A percentile compares a stretch with the other conserved stretches of the same genome.
phyloP scores from a whole-genome alignment of 768 basidiomycete species.

The Pholiota microspora region DNA sequence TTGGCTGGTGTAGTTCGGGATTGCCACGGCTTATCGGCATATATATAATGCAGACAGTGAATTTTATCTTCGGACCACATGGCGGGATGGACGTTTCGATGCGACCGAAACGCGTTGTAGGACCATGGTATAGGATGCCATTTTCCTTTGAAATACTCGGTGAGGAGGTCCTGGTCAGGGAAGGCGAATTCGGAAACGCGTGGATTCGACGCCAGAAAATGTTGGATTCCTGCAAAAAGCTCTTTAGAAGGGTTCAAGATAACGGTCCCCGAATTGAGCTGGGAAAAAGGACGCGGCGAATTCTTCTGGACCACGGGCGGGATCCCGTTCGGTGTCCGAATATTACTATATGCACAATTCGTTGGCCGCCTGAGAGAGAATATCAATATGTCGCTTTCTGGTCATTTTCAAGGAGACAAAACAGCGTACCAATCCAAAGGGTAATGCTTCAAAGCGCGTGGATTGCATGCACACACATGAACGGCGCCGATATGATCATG shows the following conservation, averaged over 20 bases:
- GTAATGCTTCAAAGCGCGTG: slow-evolving; percentile 79
- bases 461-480: slow-evolving; percentile 96
- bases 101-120: slow-evolving; percentile 90
- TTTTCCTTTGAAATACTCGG: slow-evolving; percentile 72
- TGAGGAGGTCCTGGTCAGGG: slow-evolving; percentile 91
- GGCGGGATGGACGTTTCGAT: slow-evolving; percentile 64
- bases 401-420: neutral
- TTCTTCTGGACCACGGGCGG: slow-evolving; percentile 31
- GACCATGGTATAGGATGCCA: slow-evolving; percentile 83
- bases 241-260: slow-evolving; percentile 72
- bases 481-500: slow-evolving; percentile 78
- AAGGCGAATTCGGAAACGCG: slow-evolving; percentile 52
- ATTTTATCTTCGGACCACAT: slow-evolving; percentile 88
- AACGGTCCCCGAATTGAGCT: slow-evolving; percentile 89
- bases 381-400: slow-evolving; percentile 8
- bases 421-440: slow-evolving; percentile 77
- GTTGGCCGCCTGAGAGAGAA: slow-evolving; percentile 69
- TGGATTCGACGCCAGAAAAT: slow-evolving; percentile 49
- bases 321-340: slow-evolving; percentile 41
- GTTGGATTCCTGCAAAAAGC: slow-evolving; percentile 50
- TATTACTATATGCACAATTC: slow-evolving; percentile 82
- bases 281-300: slow-evolving; percentile 74
- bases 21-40: slow-evolving; percentile 86
- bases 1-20: slow-evolving; percentile 40
- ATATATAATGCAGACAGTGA: slow-evolving; percentile 84